Evolutionary conservation across 768 basidiomycete species (phyloP).

Genomic region (Agrocybe praecox): DNA sequence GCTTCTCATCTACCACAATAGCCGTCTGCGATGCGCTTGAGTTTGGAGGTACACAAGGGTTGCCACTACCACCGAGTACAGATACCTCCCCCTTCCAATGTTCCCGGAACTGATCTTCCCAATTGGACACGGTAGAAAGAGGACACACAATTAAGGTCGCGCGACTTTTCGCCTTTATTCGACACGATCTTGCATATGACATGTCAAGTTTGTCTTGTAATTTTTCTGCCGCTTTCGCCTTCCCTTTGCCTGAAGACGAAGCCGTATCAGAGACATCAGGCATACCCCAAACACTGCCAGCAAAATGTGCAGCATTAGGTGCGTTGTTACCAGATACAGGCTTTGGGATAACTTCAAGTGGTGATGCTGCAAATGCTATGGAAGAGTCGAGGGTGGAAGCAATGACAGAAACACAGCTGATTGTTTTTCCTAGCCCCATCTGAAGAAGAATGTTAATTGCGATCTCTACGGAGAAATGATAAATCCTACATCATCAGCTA

Average conservation of each 20-base stretch:
- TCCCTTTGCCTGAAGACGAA: conserved; percentile 46
- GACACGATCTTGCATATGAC: conserved; percentile 66
- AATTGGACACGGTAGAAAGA: conserved; percentile 94
- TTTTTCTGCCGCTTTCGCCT: conserved; percentile 62
- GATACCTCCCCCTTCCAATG: conserved; percentile 92
- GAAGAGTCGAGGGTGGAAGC: conserved; percentile 82
- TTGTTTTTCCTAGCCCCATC: conserved; percentile 99
- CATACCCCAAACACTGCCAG: conserved; percentile 86
- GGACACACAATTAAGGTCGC: conserved; percentile 98
- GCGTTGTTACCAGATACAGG: conserved; percentile 31
- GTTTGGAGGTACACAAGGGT: conserved; percentile 35
- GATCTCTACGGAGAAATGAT: conserved; percentile 10
- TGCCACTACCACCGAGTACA: conserved; percentile 78
- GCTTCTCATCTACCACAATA: conserved; percentile 31
- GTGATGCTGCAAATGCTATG: conserved; percentile 58
- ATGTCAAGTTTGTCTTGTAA: conserved; percentile 73
- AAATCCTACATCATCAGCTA: conserved; percentile 88
- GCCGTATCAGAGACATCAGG: conserved; percentile 45
- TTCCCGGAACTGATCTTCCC: conserved; percentile 98
- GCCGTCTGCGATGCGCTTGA: conserved; percentile 35
- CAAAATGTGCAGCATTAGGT: conserved; percentile 61
- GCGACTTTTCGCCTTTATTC: conserved; percentile 81
- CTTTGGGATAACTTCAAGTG: conserved; percentile 46
- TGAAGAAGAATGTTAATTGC: conserved; percentile 28
- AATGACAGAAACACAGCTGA: conserved; percentile 92